Conservation (phyloP, 345 rosid genomes). For the Hibiscus mutabilis region DNA sequence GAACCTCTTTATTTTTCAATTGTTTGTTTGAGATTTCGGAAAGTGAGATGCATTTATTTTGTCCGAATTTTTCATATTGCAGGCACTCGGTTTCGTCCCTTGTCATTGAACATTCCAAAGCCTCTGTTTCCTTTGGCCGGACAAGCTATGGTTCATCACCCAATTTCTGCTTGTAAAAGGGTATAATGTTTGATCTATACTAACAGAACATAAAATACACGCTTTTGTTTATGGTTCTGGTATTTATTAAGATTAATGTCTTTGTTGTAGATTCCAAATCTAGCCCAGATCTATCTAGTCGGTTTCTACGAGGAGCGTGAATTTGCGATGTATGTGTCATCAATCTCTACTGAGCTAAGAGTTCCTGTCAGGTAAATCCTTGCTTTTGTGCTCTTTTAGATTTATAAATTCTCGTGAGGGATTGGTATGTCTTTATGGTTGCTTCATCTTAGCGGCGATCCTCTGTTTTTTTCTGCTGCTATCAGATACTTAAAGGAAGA, state of each 20-base stretch:
- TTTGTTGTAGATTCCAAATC: conserved; percentile 62
- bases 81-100: conserved; percentile 90
- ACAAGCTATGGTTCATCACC: conserved; percentile 97
- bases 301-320: conserved; percentile 95
- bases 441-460: not conserved
- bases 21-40: not conserved
- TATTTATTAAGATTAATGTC: conserved; percentile 9
- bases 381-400: not conserved
- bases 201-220: not conserved
- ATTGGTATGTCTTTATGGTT: not conserved
- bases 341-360: conserved; percentile 80
- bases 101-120: conserved; percentile 85
- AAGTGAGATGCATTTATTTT: not conserved
- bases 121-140: conserved; percentile 90
- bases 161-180: conserved; percentile 93
- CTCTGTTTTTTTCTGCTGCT: not conserved
- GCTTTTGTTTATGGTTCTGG: not conserved
- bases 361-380: conserved; percentile 68
- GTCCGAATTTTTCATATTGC: conserved; percentile 2
- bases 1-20: not conserved
- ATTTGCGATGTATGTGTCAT: conserved; percentile 72
- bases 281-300: conserved; percentile 66
- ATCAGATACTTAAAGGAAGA: conserved; percentile 77
- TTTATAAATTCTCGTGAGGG: not conserved
- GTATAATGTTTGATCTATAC: conserved; percentile 29